Conservation (phyloP, 1,139 yeast genomes). For the Scheffersomyces lignicola region DNA sequence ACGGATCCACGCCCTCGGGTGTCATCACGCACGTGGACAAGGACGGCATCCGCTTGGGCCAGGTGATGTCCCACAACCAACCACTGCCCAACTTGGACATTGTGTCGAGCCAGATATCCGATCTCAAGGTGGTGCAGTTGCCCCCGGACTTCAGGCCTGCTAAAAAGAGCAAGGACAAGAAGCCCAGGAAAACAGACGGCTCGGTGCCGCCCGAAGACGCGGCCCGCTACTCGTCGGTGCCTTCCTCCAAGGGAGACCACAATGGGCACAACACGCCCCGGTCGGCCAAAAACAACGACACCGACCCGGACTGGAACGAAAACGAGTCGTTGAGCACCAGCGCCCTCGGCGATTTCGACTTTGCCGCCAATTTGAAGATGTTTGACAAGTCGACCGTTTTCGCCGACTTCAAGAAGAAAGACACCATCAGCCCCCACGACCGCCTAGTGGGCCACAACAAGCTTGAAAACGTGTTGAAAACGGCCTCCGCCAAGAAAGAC, state of each 20-base stretch:
- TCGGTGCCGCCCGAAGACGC: constrained; percentile 8
- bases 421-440: constrained; percentile 57
- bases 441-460: constrained; percentile 79
- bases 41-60: constrained; percentile 36
- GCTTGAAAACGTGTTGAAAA: constrained; percentile 26
- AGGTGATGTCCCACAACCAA: constrained; percentile 25
- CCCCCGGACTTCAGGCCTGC: constrained; percentile 35
- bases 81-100: constrained; percentile 24
- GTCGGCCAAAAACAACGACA: constrained; percentile 1
- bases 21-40: constrained; percentile 44
- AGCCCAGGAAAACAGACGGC: constrained; percentile 12
- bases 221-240: too few relatives aligned
- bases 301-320: constrained; percentile 46
- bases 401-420: constrained; percentile 69
- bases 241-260: not conserved
- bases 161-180: constrained; percentile 16
- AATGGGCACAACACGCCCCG: constrained; percentile 5
- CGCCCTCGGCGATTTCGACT: constrained; percentile 73
- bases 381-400: constrained; percentile 83
- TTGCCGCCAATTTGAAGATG: constrained; percentile 76
- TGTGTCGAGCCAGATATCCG: constrained; percentile 38
- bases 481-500: constrained; percentile 29
- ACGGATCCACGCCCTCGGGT: constrained; percentile 48
- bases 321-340: constrained; percentile 51
- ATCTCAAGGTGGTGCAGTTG: constrained; percentile 50